Evolutionary conservation across 1,139 yeast species (phyloP).

Genomic region (Protomyces arabidopsidicola): DNA sequence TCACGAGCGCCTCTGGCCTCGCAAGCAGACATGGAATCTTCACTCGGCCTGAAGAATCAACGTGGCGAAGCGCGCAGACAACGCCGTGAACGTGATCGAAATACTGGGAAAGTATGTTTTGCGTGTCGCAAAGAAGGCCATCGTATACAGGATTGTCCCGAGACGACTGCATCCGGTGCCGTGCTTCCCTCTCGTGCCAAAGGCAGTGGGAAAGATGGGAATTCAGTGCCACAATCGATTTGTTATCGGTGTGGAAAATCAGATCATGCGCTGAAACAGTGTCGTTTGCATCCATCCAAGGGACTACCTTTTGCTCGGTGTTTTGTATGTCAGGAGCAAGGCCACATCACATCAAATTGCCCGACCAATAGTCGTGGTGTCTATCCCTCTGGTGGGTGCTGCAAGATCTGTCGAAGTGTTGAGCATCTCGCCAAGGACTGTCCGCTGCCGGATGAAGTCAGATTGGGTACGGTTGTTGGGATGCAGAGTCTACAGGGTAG

Average conservation of each 20-base stretch:
- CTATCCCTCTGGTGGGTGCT: constrained; percentile 29
- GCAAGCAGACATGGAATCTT: constrained; percentile 4
- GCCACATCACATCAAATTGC: constrained; percentile 29
- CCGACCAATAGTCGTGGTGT: constrained; percentile 29
- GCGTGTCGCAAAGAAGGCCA: constrained; percentile 28
- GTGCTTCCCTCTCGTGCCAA: neutral
- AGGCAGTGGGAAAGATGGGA: neutral
- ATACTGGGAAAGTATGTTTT: constrained; percentile 27
- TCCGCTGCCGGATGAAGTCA: constrained; percentile 27
- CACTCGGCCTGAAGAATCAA: constrained; percentile 7
- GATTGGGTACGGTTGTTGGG: constrained; percentile 24
- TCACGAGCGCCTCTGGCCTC: constrained; percentile 2
- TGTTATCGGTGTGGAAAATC: constrained; percentile 30
- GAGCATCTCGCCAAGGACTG: constrained; percentile 29
- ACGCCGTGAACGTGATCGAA: constrained; percentile 17
- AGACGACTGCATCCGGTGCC: neutral
- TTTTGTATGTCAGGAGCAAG: constrained; percentile 28
- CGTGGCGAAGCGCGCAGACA: constrained; percentile 22
- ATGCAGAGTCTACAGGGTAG: constrained; percentile 8
- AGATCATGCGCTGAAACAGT: constrained; percentile 27
- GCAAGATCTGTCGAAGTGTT: constrained; percentile 27
- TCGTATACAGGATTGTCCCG: constrained; percentile 28
- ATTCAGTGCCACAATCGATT: neutral
- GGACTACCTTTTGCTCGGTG: constrained; percentile 28
- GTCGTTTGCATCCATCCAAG: constrained; percentile 14